Conservation (phyloP, 2,329 filamentous ascomycete genomes). For the Sphaerulina vaccinii region DNA sequence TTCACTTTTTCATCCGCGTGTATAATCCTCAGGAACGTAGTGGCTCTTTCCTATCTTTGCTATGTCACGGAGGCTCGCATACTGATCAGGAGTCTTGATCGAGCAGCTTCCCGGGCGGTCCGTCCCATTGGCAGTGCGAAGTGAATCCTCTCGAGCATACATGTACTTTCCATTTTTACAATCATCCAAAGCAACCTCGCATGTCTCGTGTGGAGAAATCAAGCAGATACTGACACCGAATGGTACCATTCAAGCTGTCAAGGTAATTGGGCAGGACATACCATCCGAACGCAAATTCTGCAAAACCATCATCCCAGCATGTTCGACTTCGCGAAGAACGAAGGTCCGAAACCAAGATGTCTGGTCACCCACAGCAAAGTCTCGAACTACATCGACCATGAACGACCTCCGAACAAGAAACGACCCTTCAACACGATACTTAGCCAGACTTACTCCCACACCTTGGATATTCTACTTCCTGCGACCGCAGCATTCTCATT, state of each 20-base stretch:
- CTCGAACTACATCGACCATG: slow-evolving; percentile 65
- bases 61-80: too few species aligned
- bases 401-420: slow-evolving; percentile 68
- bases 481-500: slow-evolving; percentile 14
- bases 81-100: too few species aligned
- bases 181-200: too few species aligned
- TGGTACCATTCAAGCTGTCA: neutral
- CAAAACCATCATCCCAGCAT: slow-evolving; percentile 4
- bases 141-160: too few species aligned
- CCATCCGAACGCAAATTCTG: neutral
- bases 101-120: too few species aligned
- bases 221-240: too few species aligned
- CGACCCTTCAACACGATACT: slow-evolving; percentile 73
- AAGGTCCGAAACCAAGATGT: slow-evolving; percentile 56
- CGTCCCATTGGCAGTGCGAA: too few species aligned
- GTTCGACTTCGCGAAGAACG: slow-evolving; percentile 17
- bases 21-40: too few species aligned
- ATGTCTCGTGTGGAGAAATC: too few species aligned
- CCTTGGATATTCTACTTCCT: slow-evolving; percentile 71
- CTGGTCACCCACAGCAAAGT: slow-evolving; percentile 69
- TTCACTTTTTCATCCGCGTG: neutral
- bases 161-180: too few species aligned
- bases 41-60: too few species aligned
- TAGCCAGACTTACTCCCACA: slow-evolving; percentile 66
- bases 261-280: neutral